Conservation (phyloP, 768 basidiomycete genomes). For the Lyophyllum atratum region DNA sequence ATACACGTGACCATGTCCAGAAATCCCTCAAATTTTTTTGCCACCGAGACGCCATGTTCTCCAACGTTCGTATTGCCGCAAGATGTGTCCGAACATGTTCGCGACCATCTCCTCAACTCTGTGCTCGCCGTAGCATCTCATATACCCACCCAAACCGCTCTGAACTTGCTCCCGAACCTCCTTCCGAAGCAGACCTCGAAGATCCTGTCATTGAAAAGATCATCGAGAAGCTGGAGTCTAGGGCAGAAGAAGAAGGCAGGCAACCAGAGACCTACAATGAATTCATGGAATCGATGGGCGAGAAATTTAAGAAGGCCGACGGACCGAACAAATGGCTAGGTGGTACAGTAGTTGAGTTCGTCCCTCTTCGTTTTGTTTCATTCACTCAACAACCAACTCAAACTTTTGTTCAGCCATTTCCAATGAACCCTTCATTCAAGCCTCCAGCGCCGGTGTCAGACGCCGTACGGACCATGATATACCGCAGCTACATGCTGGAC, state of each 20-base stretch:
- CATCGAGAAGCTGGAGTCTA: slow-evolving; percentile 9
- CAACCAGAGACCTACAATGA: slow-evolving; percentile 34
- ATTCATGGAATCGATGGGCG: slow-evolving; percentile 46
- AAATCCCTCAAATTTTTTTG: slow-evolving; percentile 34
- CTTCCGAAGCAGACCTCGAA: slow-evolving; percentile 19
- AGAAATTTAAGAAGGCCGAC: slow-evolving; percentile 41
- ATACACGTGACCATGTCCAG: slow-evolving; percentile 31
- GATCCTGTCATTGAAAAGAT: slow-evolving; percentile 11
- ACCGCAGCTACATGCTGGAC: slow-evolving; percentile 58
- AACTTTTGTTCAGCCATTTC: slow-evolving; percentile 67
- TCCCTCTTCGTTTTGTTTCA: slow-evolving; percentile 18
- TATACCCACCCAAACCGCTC: slow-evolving; percentile 22
- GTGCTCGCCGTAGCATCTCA: slow-evolving; percentile 27
- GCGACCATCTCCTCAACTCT: slow-evolving; percentile 20
- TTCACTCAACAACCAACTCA: slow-evolving; percentile 9
- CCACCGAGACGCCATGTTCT: slow-evolving; percentile 31
- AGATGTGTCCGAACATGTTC: slow-evolving; percentile 30
- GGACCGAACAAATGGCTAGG: slow-evolving; percentile 66
- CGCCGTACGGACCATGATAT: slow-evolving; percentile 55
- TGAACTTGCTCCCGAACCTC: slow-evolving; percentile 27
- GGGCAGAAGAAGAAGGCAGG: slow-evolving; percentile 3
- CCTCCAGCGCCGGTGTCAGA: slow-evolving; percentile 81
- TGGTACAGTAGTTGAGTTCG: slow-evolving; percentile 51
- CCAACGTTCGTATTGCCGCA: slow-evolving; percentile 32
- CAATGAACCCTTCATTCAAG: slow-evolving; percentile 80